Evolutionary conservation across 2,329 filamentous ascomycete genomes (phyloP), one percentile per base, ranked within the genome.

Genomic region (Cordyceps sp.): DNA sequence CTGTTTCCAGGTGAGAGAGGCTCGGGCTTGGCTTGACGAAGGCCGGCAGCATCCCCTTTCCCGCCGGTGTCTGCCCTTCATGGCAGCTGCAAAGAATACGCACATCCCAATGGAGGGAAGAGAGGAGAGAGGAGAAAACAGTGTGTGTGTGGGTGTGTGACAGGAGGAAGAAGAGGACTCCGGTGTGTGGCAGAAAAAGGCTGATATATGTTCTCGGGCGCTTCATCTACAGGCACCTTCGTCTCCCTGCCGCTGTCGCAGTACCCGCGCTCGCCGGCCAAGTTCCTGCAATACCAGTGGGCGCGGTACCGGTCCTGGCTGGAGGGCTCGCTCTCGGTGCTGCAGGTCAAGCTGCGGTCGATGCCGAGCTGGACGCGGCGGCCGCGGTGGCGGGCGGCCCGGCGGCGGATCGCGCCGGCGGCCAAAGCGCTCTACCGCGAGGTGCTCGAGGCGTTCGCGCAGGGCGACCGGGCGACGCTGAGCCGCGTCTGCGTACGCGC

Each of bases 101-200:
- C n/a, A n/a, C n/a, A n/a, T n/a, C n/a, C n/a, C n/a, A n/a, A n/a
- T n/a, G n/a, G n/a, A n/a, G n/a, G n/a, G n/a, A n/a, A n/a, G n/a
- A n/a, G n/a, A n/a, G n/a, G n/a, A n/a, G n/a, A n/a, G n/a, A n/a
- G n/a, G n/a, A n/a, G n/a, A n/a, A n/a, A n/a, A n/a, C n/a, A n/a
- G n/a, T n/a, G n/a, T 66, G 69, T 14, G 58, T 93, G 7, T 90
- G 83, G 74, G 69, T n/a, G n/a, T n/a, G n/a, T n/a, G n/a, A n/a
- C n/a, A n/a, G n/a, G n/a, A n/a, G n/a, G n/a, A n/a, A n/a, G n/a
- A n/a, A n/a, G n/a, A n/a, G n/a, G n/a, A n/a, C n/a, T n/a, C n/a
- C n/a, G n/a, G n/a, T n/a, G n/a, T n/a, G n/a, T n/a, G n/a, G n/a
- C 23, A n/a, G 23, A 25, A 4, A 25, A n/a, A 24, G 23, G 7